Conservation (phyloP, 805 yeast genomes). For the Candida namnaoensis region DNA sequence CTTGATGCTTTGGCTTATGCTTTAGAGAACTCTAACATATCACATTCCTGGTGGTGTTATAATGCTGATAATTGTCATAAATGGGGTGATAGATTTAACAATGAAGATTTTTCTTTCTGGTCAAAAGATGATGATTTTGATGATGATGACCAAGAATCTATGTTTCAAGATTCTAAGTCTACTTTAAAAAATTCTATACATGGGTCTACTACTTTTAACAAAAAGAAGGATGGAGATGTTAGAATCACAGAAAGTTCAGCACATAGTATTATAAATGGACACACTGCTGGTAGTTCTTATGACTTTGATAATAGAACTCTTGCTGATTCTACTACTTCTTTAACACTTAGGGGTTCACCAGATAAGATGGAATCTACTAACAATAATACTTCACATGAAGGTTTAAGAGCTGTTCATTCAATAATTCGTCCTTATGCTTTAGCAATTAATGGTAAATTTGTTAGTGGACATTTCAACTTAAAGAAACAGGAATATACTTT, state of each 20-base stretch:
- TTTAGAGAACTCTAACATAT: conserved; percentile 61
- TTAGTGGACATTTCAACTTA: conserved; percentile 51
- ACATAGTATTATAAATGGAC: neutral
- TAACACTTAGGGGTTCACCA: neutral
- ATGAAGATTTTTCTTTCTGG: conserved; percentile 89
- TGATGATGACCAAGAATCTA: conserved; percentile 1
- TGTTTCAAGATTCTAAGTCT: neutral
- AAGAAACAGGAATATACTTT: conserved; percentile 36
- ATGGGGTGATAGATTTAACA: conserved; percentile 91
- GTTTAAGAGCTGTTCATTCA: conserved; percentile 70
- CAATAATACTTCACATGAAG: conserved; percentile 27
- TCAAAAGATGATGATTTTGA: conserved; percentile 46
- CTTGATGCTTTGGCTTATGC: conserved; percentile 78
- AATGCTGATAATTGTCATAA: conserved; percentile 62
- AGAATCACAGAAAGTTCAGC: conserved; percentile 10
- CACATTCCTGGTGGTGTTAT: conserved; percentile 85
- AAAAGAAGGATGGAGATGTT: conserved; percentile 1
- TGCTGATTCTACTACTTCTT: neutral
- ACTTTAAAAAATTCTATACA: neutral
- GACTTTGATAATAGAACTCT: neutral
- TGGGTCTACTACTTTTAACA: neutral
- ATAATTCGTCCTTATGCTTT: conserved; percentile 71
- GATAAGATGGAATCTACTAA: neutral
- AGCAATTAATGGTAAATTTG: conserved; percentile 51
- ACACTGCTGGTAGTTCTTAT: too few relatives aligned